Base-by-base conservation (phyloP, 2,329 filamentous ascomycete genomes). In the Fusarium nisikadoi region DNA sequence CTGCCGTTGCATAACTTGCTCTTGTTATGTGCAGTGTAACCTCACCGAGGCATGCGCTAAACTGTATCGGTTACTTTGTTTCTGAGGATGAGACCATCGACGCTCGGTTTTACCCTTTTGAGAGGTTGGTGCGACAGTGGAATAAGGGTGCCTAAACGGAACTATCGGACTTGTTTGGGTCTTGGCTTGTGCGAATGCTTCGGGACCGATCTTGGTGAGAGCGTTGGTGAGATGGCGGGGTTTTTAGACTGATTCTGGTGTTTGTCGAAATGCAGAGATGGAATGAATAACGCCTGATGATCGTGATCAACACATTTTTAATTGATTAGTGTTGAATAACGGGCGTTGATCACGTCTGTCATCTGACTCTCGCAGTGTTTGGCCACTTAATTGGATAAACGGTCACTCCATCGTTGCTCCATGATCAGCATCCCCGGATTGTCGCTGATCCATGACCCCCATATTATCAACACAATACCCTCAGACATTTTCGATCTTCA, bases 61-160 rank as follows among this genome's bases (percentile, higher is more conserved):
- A 23, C 54, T 39, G 8, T 38, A 11, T 13, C 9, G 17, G n/a
- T 17, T 3, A 4, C 14, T 5, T 55, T 10, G 4, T 35, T 4
- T 19, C 2, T 23, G 38, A 64, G 23, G 20, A 47, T 42, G 54
- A 53, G 57, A 62, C 62, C 41, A 62, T 54, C 41, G 36, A 47
- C 41, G 35, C 63, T 27, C 35, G 8, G 47, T 43, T 52, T 38
- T 53, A 8, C 54, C 64, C 7, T 16, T 43, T 62, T 13, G 16
- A 46, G 42, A 23, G 14, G 27, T 59, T 38, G 54, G 53, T 60
- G 54, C n/a, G 36, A 60, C 60, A 41, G 16, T 49, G 43, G 10
- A 50, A 61, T 43, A 60, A 49, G 38, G 42, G 19, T 45, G 47
- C 38, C 49, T 59, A 56, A 38, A 56, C 65, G 64, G 64, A 62